These are phyloP conservation scores for Peronospora farinosa DNA, from an alignment of 352 stramenopile species.

Conservation along the genomic window DNA sequence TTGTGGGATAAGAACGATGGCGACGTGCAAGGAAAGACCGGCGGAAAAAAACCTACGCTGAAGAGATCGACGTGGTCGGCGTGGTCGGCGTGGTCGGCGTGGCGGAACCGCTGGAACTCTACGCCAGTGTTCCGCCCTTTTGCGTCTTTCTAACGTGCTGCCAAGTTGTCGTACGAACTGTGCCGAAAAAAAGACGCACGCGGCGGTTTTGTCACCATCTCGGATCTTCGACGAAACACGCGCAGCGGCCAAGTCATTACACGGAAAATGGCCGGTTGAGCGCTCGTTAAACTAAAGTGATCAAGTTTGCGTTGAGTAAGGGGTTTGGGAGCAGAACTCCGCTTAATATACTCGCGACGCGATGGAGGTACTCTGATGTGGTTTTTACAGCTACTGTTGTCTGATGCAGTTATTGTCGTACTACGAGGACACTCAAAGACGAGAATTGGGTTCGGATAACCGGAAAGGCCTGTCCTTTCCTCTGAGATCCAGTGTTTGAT, in stretches of 20 bases:
- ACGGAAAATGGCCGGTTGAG: constrained; percentile 15
- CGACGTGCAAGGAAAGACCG: constrained; percentile 19
- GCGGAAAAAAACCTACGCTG: constrained; percentile 18
- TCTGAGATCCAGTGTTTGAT: constrained; percentile 4
- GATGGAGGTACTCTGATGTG: constrained; percentile 11
- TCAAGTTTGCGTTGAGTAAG: constrained; percentile 15
- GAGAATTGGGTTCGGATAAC: constrained; percentile 10
- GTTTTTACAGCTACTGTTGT: not conserved
- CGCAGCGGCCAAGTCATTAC: constrained; percentile 13
- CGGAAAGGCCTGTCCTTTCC: constrained; percentile 12
- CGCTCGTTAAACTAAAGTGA: constrained; percentile 6
- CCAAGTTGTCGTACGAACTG: constrained; percentile 28
- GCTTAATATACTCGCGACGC: constrained; percentile 3
- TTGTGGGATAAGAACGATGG: constrained; percentile 23
- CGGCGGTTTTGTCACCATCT: constrained; percentile 17
- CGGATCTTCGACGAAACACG: constrained; percentile 25
- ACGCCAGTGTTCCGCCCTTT: constrained; percentile 21
- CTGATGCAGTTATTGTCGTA: constrained; percentile 12
- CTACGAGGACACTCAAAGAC: constrained; percentile 20
- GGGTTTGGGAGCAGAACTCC: constrained; percentile 3
- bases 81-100: constrained; percentile 6
- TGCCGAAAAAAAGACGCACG: constrained; percentile 28
- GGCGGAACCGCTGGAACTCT: constrained; percentile 8
- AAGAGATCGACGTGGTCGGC: constrained; percentile 10
- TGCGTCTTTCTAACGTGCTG: constrained; percentile 23